phyloP scores from a whole-genome alignment of 176 grass and related monocot genomes.

The Musa schizocarpa region DNA sequence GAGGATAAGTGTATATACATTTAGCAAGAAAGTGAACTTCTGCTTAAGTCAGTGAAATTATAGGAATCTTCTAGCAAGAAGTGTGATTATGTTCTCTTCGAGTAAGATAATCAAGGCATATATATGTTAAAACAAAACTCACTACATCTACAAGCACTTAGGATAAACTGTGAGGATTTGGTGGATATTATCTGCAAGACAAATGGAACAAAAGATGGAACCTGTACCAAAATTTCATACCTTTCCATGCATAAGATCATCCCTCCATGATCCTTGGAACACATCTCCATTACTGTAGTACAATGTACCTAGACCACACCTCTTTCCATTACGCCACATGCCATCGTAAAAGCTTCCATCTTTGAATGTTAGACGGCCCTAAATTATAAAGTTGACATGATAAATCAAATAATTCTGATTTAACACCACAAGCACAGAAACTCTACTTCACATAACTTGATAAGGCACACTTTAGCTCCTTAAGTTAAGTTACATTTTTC shows the following conservation, averaged over 20 bases:
- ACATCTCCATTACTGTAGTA: constrained; percentile 88
- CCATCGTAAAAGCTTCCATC: constrained; percentile 94
- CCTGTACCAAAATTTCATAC: constrained; percentile 24
- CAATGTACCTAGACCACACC: constrained; percentile 75
- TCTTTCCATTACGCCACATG: constrained; percentile 86
- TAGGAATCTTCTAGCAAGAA: too few species aligned
- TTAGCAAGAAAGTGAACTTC: too few species aligned
- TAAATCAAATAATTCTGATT: not conserved
- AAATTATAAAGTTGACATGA: constrained; percentile 10
- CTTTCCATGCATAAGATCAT: constrained; percentile 96
- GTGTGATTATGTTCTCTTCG: too few species aligned
- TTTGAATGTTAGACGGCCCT: constrained; percentile 59
- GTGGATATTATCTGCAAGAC: not conserved
- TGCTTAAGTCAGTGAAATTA: too few species aligned
- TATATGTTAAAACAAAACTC: too few species aligned
- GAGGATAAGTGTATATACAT: too few species aligned
- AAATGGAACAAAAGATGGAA: not conserved
- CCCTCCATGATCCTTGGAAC: constrained; percentile 93
- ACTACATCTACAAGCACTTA: too few species aligned
- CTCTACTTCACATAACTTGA: not conserved
- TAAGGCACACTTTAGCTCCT: not conserved
- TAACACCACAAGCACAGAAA: not conserved
- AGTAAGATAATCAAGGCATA: too few species aligned
- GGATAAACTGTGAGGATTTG: too few species aligned
- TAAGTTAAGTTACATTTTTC: not conserved